Conservation (phyloP, 495 filamentous ascomycete species). For the Penicillium egyptiacum region DNA sequence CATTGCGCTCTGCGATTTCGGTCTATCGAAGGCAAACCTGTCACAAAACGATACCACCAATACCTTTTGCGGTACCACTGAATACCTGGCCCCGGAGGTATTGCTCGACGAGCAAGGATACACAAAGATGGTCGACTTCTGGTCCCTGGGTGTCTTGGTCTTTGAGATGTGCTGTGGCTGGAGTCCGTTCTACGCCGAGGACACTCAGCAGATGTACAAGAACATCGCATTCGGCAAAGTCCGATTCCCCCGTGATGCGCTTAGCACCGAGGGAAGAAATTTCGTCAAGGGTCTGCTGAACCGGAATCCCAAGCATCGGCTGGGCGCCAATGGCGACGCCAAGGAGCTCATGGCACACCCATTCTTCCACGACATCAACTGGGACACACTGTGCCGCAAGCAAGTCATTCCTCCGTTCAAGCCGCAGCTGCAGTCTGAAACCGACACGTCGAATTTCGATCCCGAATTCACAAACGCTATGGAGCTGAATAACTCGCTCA, state of each 20-base stretch:
- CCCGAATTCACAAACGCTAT: constrained; percentile 97
- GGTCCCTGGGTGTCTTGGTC: constrained; percentile 95
- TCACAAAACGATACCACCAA: constrained; percentile 96
- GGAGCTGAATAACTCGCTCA: constrained; percentile 66
- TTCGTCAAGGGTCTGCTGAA: constrained; percentile 98
- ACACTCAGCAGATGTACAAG: constrained; percentile 99
- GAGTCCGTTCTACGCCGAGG: constrained; percentile 98
- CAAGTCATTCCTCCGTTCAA: constrained; percentile 97
- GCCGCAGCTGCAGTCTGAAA: constrained; percentile 90
- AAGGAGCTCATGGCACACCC: constrained; percentile 92
- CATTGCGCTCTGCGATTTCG: constrained; percentile 85
- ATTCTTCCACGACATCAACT: constrained; percentile 94
- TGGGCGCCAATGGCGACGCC: constrained; percentile 88
- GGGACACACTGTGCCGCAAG: constrained; percentile 82
- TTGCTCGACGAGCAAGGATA: constrained; percentile 96
- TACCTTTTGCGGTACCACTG: constrained; percentile 97
- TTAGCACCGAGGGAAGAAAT: constrained; percentile 91
- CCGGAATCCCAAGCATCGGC: constrained; percentile 91
- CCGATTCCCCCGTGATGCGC: constrained; percentile 88
- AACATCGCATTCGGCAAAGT: constrained; percentile 99
- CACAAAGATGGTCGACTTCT: constrained; percentile 99
- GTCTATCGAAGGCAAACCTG: constrained; percentile 94
- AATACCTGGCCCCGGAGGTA: constrained; percentile 95
- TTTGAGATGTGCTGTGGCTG: constrained; percentile 99
- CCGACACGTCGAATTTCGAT: constrained; percentile 97